A percentile compares a stretch with the other conserved stretches of the same genome.
Conservation (phyloP, 306 rosid genomes). For the Castanospermum australe region DNA sequence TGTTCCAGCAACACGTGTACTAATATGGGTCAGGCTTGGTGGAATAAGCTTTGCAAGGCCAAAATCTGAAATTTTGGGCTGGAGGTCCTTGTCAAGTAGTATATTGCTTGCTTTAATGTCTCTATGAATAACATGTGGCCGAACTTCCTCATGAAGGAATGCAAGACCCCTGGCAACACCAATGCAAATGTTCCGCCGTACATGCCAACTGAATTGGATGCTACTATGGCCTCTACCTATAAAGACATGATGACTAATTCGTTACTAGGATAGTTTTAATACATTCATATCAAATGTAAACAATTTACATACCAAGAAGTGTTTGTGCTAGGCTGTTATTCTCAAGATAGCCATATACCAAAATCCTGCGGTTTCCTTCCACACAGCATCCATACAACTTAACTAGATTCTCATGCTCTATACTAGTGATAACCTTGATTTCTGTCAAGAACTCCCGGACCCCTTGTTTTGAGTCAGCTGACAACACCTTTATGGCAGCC, state of each 20-base stretch:
- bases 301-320: slow-evolving; percentile 55
- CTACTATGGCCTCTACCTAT: slow-evolving; percentile 52
- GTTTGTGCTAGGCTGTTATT: slow-evolving; percentile 78
- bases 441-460: slow-evolving; percentile 72
- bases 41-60: slow-evolving; percentile 87
- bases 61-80: slow-evolving; percentile 78
- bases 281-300: slow-evolving; percentile 12
- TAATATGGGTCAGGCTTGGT: slow-evolving; percentile 66
- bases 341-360: slow-evolving; percentile 89
- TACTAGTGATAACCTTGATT: slow-evolving; percentile 66
- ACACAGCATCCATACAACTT: slow-evolving; percentile 81
- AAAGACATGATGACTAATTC: slow-evolving; percentile 29
- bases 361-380: slow-evolving; percentile 63
- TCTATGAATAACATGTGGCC: slow-evolving; percentile 77
- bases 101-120: slow-evolving; percentile 86
- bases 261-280: neutral
- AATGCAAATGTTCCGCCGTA: slow-evolving; percentile 60
- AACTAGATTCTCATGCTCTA: slow-evolving; percentile 78
- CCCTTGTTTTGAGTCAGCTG: slow-evolving; percentile 74
- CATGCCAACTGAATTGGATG: slow-evolving; percentile 62
- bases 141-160: slow-evolving; percentile 69
- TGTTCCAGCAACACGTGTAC: slow-evolving; percentile 85
- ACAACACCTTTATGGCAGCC: slow-evolving; percentile 75
- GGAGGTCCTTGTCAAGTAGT: slow-evolving; percentile 60
- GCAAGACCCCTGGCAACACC: slow-evolving; percentile 78